Base-by-base conservation (phyloP, 208 protist genomes). In the Polymyxa betae region DNA sequence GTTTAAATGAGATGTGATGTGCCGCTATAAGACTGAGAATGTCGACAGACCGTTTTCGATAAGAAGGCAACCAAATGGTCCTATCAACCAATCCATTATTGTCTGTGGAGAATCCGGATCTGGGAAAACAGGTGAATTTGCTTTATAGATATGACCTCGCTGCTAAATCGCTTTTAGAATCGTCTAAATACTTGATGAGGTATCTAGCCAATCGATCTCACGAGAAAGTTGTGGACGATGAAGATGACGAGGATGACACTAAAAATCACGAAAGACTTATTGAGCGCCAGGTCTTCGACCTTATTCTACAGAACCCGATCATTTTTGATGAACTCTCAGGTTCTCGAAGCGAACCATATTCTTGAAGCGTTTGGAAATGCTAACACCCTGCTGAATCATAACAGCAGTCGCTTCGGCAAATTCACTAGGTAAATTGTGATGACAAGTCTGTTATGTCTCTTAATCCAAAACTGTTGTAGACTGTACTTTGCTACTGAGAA, bases 71-170 rank as follows among this genome's bases (percentile, higher is more conserved):
- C 40, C 77, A 29, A 43, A 35, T 43, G 72, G 35, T 35, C 72
- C 72, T 20, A n/a, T 91, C 20, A 92, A 92, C 16, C 92, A 93
- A 77, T 93, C 82, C 1, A 93, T 93, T 49, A 40, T 93, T 91
- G 88, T 94, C 38, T 94, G 89, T 43, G 93, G 93, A 24, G 93
- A 94, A 54, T 93, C 91, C 35, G 93, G 93, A 20, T 32, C 93
- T 16, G 93, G 93, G 16, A 94, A 94, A 90, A 94, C 95, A 5
- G 95, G 95, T 72, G 64, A 32, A 16, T 20, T 46, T 46, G 38
- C 44, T 5, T 29, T n/a, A 5, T 88, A 20, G 20, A 88, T 49
- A 20, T 20, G 20, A 49, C 44, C 12, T 49, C 44, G 12, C 24
- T 5, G 5, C 20, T 20, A 20, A 49, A 49, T 88, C 20, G 5